Base-by-base conservation (phyloP, 768 basidiomycete species). In the Russula virescens region DNA sequence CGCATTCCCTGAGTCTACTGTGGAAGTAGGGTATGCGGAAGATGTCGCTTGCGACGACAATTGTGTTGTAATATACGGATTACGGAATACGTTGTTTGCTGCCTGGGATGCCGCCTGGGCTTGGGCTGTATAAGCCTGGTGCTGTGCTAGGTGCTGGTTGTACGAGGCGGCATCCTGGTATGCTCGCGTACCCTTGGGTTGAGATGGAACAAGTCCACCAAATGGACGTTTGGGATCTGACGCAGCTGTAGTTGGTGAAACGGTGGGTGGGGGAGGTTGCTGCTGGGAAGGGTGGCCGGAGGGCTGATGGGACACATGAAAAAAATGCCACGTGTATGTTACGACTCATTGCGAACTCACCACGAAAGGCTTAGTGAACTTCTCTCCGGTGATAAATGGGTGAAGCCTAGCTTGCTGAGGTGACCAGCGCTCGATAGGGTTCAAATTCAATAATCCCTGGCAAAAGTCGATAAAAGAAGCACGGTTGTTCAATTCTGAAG, bases 311-410 rank as follows among this genome's bases (percentile, higher is more conserved):
- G 55, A 53, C 26, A 11, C 34, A 28, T 58, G 26, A 43, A 42
- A 43, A 56, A 53, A 28, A 53, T 9, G 19, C 11, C 25, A 51
- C 60, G 13, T 4, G 54, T 5, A n/a, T 13, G 35, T 26, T 34
- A 47, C 10, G 16, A 19, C 35, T 26, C 19, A 65, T 25, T 19
- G 4, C 66, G n/a, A 68, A 77, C 87, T 71, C 75, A 90, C 91
- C 72, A 84, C 81, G 75, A 88, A 94, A 7, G 91, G 88, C 70
- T 90, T 91, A 7, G 85, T 87, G 71, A 88, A 97, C 72, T 94
- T 95, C 75, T 98, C 97, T 55, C 96, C 96, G 6, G 94, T 97
- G 68, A 99, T 97, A 76, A 98, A 99, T 2, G 97, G 97, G 73
- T 99, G 97, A 70, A 90, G 77, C 54, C 89, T 81, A 43, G 97